phyloP scores from a whole-genome alignment of 2,329 filamentous ascomycete species.

The Aspergillus tanneri region DNA sequence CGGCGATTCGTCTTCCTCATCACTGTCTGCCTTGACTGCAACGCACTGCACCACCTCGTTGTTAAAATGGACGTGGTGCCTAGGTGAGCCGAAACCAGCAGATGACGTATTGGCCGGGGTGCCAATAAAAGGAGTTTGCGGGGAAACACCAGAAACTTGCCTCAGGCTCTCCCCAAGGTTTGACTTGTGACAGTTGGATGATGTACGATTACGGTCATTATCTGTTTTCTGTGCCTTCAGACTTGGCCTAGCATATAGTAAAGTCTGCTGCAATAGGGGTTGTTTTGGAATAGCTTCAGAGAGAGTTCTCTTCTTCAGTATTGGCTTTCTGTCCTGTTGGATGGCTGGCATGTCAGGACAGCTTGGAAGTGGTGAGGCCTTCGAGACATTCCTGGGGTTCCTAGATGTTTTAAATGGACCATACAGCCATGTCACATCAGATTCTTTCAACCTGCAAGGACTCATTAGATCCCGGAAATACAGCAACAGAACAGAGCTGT shows the following conservation, averaged over 20 bases:
- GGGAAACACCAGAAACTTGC: constrained; percentile 22
- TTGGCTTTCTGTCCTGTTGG: constrained; percentile 79
- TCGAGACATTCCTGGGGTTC: constrained; percentile 52
- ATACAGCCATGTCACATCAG: constrained; percentile 96
- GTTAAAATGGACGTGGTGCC: constrained; percentile 93
- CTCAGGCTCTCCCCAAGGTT: constrained; percentile 64
- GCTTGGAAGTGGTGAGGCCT: constrained; percentile 52
- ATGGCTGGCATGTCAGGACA: constrained; percentile 62
- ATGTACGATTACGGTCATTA: constrained; percentile 53
- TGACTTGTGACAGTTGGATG: constrained; percentile 54
- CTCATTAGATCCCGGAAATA: constrained; percentile 10
- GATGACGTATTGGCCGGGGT: constrained; percentile 70
- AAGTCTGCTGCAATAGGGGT: constrained; percentile 80
- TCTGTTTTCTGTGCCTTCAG: constrained; percentile 76
- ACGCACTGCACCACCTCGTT: constrained; percentile 95
- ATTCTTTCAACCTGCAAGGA: constrained; percentile 84
- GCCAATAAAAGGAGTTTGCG: constrained; percentile 42
- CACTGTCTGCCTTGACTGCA: constrained; percentile 81
- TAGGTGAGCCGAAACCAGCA: constrained; percentile 65
- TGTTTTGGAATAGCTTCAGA: constrained; percentile 92
- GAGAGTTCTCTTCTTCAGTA: constrained; percentile 94
- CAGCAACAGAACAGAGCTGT: not conserved
- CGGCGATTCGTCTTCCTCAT: constrained; percentile 57
- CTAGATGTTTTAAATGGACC: constrained; percentile 80
- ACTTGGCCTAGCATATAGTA: constrained; percentile 85